phyloP scores from a whole-genome alignment of 495 filamentous ascomycete species.

The Tuber magnatum region DNA sequence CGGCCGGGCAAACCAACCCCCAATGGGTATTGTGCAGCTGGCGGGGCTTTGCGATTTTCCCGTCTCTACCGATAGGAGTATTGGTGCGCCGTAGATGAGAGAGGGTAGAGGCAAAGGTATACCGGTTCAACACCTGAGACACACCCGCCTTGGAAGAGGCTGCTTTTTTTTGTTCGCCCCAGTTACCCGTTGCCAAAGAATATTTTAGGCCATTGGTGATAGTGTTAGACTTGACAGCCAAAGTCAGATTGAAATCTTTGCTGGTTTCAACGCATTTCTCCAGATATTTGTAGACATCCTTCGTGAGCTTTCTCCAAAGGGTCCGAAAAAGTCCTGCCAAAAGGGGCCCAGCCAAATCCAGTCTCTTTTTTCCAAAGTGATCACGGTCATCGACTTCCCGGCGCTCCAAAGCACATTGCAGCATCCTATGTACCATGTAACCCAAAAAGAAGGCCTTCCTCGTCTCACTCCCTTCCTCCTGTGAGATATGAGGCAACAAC shows the following conservation, averaged over 20 bases:
- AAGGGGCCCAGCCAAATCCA: slow-evolving; percentile 90
- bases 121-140: slow-evolving; percentile 94
- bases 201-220: slow-evolving; percentile 93
- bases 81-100: slow-evolving; percentile 96
- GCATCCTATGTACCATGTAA: slow-evolving; percentile 93
- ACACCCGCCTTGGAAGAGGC: slow-evolving; percentile 89
- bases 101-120: slow-evolving; percentile 91
- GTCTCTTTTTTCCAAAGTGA: slow-evolving; percentile 97
- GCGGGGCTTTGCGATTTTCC: slow-evolving; percentile 95
- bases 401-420: slow-evolving; percentile 84
- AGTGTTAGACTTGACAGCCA: slow-evolving; percentile 84
- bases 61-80: slow-evolving; percentile 93
- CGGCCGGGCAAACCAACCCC: slow-evolving; percentile 94
- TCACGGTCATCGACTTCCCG: slow-evolving; percentile 93
- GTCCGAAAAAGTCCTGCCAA: slow-evolving; percentile 86
- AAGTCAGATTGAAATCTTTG: slow-evolving; percentile 75
- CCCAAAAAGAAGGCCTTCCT: slow-evolving; percentile 97
- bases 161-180: slow-evolving; percentile 99
- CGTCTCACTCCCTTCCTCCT: slow-evolving; percentile 91
- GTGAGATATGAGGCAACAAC: slow-evolving; percentile 90
- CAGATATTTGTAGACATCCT: slow-evolving; percentile 81
- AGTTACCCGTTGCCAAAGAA: slow-evolving; percentile 96
- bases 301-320: slow-evolving; percentile 76
- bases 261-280: slow-evolving; percentile 84
- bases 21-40: slow-evolving; percentile 99